Evolutionary conservation across 345 rosid genomes (phyloP).

Genomic region (Tarenaya hassleriana): DNA sequence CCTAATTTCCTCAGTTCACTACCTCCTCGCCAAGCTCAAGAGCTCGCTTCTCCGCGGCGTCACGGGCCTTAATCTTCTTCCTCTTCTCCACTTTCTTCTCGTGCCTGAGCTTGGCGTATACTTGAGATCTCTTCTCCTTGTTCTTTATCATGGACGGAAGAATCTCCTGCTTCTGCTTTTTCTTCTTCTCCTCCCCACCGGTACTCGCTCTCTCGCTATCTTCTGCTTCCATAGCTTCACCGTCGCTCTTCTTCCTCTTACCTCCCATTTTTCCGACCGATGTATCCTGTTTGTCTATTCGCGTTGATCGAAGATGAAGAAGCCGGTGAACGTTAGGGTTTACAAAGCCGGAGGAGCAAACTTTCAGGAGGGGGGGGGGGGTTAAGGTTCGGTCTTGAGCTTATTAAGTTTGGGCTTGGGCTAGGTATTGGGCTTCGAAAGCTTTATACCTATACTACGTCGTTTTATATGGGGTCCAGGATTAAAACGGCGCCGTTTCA

Average conservation of each 20-base stretch:
- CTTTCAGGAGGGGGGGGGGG: too few relatives aligned
- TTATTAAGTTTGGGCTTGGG: too few relatives aligned
- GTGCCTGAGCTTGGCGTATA: conserved; percentile 72
- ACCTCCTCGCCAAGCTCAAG: conserved; percentile 97
- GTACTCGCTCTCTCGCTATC: conserved; percentile 10
- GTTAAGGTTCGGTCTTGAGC: too few relatives aligned
- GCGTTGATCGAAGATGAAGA: too few relatives aligned
- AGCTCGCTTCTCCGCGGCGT: conserved; percentile 70
- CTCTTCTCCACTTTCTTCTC: conserved; percentile 84
- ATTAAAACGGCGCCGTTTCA: too few relatives aligned
- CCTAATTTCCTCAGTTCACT: neutral
- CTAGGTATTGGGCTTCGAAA: too few relatives aligned
- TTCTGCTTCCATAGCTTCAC: conserved; percentile 29
- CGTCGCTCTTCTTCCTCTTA: conserved; percentile 42
- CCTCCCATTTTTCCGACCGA: conserved; percentile 33
- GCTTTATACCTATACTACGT: too few relatives aligned
- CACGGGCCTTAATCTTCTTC: conserved; percentile 73
- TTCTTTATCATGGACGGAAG: conserved; percentile 87
- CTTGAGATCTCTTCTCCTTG: conserved; percentile 83
- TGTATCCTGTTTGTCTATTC: too few relatives aligned
- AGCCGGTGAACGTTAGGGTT: too few relatives aligned
- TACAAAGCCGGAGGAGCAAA: too few relatives aligned
- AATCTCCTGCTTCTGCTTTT: conserved; percentile 30
- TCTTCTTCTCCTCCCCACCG: conserved; percentile 30
- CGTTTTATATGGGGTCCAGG: too few relatives aligned